Conservation (phyloP, 495 filamentous ascomycete species). For the Penicillium psychrofluorescens region DNA sequence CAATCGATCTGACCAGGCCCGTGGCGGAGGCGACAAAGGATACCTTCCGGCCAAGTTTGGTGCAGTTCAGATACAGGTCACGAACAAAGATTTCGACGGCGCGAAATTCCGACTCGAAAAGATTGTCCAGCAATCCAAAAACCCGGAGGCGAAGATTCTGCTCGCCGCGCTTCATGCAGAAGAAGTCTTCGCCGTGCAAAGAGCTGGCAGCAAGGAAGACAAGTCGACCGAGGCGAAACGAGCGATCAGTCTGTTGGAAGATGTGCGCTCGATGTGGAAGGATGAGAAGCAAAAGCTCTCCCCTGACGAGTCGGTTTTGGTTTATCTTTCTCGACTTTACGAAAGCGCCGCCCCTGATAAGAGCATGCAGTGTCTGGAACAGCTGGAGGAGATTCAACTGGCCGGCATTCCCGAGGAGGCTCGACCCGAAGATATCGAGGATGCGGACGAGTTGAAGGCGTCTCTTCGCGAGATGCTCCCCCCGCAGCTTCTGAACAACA, state of each 20-base stretch:
- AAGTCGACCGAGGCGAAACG: constrained; percentile 76
- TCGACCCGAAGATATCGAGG: constrained; percentile 57
- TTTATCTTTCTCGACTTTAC: constrained; percentile 87
- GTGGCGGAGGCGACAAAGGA: constrained; percentile 80
- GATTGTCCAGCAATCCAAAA: constrained; percentile 78
- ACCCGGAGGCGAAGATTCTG: constrained; percentile 82
- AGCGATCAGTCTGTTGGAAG: constrained; percentile 73
- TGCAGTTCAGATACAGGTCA: constrained; percentile 74
- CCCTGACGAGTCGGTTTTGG: constrained; percentile 78
- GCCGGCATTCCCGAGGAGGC: constrained; percentile 64
- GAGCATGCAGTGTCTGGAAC: constrained; percentile 80
- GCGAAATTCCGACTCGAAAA: constrained; percentile 93
- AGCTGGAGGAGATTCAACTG: constrained; percentile 81
- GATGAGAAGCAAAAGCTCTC: constrained; percentile 73
- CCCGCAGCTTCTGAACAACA: constrained; percentile 92
- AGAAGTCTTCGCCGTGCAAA: constrained; percentile 77
- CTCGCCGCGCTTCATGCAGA: constrained; percentile 87
- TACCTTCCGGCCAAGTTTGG: constrained; percentile 92
- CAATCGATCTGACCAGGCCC: constrained; percentile 75
- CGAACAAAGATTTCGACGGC: constrained; percentile 76
- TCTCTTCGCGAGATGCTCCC: constrained; percentile 67
- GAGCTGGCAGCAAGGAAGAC: constrained; percentile 71
- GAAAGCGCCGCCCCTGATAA: constrained; percentile 80
- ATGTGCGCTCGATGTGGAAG: constrained; percentile 85
- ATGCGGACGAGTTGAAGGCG: constrained; percentile 49